Percentiles rank a stretch among this genome's conserved stretches.
phyloP scores from a whole-genome alignment of 1,284 basidiomycete genomes.

The Cystobasidium pallidum region DNA sequence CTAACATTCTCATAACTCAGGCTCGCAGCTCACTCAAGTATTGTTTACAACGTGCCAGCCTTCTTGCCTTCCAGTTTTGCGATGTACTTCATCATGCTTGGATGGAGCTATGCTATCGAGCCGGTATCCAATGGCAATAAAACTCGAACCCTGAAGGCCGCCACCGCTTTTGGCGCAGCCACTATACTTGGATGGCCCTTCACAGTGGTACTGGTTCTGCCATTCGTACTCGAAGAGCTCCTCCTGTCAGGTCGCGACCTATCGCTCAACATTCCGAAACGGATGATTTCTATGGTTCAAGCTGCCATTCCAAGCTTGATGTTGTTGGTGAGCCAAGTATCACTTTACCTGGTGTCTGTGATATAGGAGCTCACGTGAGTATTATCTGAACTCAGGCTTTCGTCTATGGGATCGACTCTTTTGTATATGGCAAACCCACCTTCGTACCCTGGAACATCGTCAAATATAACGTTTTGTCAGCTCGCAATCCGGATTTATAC shows the following conservation, averaged over 20 bases:
- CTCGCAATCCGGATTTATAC: conserved; percentile 82
- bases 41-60: conserved; percentile 62
- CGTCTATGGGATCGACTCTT: conserved; percentile 76
- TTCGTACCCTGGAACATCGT: conserved; percentile 93
- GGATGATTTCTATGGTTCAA: conserved; percentile 31
- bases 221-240: conserved; percentile 89
- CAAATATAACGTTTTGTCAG: conserved; percentile 85
- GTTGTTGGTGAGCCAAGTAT: conserved; percentile 60
- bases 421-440: conserved; percentile 78
- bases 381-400: conserved; percentile 65
- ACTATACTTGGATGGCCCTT: conserved; percentile 97
- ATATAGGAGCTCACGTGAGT: neutral
- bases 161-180: conserved; percentile 72
- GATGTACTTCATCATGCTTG: conserved; percentile 86
- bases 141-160: conserved; percentile 64
- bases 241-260: conserved; percentile 66
- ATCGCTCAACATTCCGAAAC: conserved; percentile 44
- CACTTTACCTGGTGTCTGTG: neutral
- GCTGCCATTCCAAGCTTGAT: conserved; percentile 33
- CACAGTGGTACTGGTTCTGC: conserved; percentile 77
- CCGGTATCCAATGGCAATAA: conserved; percentile 64
- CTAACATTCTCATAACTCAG: neutral
- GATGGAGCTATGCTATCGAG: conserved; percentile 73
- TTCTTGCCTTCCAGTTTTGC: conserved; percentile 93
- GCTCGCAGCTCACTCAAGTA: no score